Base-by-base conservation (phyloP, 345 rosid species). In the Linum tenue region DNA sequence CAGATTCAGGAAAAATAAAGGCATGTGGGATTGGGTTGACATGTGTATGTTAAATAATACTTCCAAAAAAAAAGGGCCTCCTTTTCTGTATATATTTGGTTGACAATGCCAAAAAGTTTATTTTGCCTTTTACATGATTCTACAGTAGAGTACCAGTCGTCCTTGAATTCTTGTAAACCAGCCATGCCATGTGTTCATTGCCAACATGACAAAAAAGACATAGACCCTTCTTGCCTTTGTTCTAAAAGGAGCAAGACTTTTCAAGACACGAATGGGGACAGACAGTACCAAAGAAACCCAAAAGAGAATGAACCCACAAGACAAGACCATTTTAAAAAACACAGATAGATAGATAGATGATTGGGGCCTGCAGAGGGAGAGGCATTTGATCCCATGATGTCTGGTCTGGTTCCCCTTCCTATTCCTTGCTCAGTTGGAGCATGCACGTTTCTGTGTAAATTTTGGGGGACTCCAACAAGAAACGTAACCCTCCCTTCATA, bases 361-460 rank as follows among this genome's bases (percentile, higher is more conserved):
- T 48, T 48, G 14, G 11, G 53, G 53, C 31, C 31, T 22, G 14
- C 53, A 43, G 10, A 11, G 10, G 10, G 50, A 11, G 50, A 43
- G 63, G 74, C 82, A 78, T 77, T 77, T 72, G 83, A 84, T 82
- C 83, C 82, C 70, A 80, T 81, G 76, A 80, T 78, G 81, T 73
- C 69, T 55, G 74, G 40, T 64, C 64, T 75, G 67, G 64, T 35
- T 59, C 63, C 77, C 41, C 56, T 58, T 39, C n/a, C n/a, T n/a
- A n/a, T n/a, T n/a, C 15, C 69, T 55, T 71, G 37, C 74, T 75
- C 53, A 66, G 65, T 22, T 17, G 64, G 51, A 48, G 53, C 53
- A 48, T 48, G 51, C 12, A 2, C 12, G 51, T 2, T 2, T 44
- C 51, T 4, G 7, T 7, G 12, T 60, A 50, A 68, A 64, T 17